Evolutionary conservation across 441 rosid species (phyloP).

Genomic region (Pelargonium myrrhifolium): DNA sequence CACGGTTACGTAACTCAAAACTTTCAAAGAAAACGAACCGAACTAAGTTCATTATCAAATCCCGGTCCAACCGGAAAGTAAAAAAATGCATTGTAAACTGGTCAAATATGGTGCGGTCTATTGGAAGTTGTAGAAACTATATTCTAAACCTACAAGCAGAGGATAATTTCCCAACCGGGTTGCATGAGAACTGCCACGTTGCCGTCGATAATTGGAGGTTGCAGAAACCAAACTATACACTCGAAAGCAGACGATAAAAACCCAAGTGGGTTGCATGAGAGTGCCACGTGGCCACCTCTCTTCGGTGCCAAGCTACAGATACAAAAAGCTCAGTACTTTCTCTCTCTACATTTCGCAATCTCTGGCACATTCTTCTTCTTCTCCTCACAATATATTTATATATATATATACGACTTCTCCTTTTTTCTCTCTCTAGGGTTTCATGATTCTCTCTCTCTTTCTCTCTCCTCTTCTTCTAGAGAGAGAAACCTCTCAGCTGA

Average conservation of each 20-base stretch:
- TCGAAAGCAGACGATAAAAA: conserved; percentile 9
- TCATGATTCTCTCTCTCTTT: neutral
- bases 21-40: too few species aligned
- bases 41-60: too few species aligned
- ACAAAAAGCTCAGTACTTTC: neutral
- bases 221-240: neutral
- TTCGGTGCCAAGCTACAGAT: conserved; percentile 32
- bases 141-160: conserved; percentile 9
- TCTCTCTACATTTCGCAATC: conserved; percentile 6
- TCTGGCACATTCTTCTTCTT: neutral
- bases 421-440: conserved; percentile 2
- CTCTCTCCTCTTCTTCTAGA: neutral
- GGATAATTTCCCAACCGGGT: conserved; percentile 11
- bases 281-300: conserved; percentile 57
- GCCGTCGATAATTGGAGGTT: neutral
- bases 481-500: neutral
- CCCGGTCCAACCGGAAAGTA: too few species aligned
- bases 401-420: too few species aligned
- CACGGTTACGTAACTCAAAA: too few species aligned
- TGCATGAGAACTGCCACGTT: conserved; percentile 55
- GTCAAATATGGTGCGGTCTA: conserved; percentile 8
- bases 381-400: neutral
- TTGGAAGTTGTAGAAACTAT: too few species aligned
- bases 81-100: too few species aligned
- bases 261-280: conserved; percentile 29